Evolutionary conservation across 108 stramenopile species (phyloP).

Genomic region (Epithemia pelagica): DNA sequence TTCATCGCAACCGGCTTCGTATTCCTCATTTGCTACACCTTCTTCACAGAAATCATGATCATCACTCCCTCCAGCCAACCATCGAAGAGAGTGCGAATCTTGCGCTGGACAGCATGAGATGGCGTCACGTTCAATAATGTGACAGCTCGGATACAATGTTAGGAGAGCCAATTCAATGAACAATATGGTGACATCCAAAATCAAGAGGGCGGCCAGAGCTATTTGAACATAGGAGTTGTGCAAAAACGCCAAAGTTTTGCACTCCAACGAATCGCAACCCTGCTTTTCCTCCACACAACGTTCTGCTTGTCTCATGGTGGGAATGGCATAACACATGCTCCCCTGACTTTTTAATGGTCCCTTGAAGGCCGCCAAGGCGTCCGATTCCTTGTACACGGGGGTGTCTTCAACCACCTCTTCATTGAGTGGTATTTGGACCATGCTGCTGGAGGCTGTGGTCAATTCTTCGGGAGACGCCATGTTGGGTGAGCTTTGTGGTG

Average conservation of each 20-base stretch:
- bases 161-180: conserved; percentile 40
- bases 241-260: conserved; percentile 23
- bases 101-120: conserved; percentile 38
- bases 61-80: neutral
- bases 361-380: neutral
- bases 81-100: neutral
- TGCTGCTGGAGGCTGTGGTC: no score
- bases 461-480: no score
- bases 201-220: conserved; percentile 32
- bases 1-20: conserved; percentile 26
- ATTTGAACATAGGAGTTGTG: conserved; percentile 25
- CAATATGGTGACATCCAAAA: conserved; percentile 45
- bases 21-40: conserved; percentile 3
- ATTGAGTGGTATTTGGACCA: no score
- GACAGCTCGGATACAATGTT: conserved; percentile 37
- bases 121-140: conserved; percentile 41
- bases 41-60: conserved; percentile 14
- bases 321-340: conserved; percentile 21
- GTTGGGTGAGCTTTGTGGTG: no score
- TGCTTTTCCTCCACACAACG: conserved; percentile 20
- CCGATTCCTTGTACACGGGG: neutral
- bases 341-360: neutral
- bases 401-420: neutral
- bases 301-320: conserved; percentile 11
- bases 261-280: conserved; percentile 34